Conservation (phyloP, 2,329 filamentous ascomycete species). For the Colletotrichum noveboracense region DNA sequence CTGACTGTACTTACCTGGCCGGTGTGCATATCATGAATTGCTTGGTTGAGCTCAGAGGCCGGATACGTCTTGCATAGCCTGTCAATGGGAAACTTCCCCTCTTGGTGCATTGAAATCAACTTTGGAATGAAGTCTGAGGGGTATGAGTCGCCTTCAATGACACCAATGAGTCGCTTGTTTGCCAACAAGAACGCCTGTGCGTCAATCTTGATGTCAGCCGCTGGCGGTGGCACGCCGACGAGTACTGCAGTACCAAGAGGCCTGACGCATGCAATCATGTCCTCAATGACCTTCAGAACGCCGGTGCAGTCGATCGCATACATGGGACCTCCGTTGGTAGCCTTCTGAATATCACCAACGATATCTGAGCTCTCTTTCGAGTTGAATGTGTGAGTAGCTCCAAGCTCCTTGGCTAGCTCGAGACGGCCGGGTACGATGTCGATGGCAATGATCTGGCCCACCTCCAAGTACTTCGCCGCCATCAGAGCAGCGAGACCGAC, state of each 20-base stretch:
- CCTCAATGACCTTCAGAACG: slow-evolving; percentile 83
- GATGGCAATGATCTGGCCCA: slow-evolving; percentile 75
- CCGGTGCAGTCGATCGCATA: slow-evolving; percentile 99
- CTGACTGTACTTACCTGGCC: neutral
- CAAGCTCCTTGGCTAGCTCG: slow-evolving; percentile 90
- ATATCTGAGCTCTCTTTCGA: slow-evolving; percentile 79
- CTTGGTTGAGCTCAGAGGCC: neutral
- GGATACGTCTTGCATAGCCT: neutral
- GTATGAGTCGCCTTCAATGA: slow-evolving; percentile 4
- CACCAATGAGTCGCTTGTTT: slow-evolving; percentile 2
- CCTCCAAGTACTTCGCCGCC: slow-evolving; percentile 89
- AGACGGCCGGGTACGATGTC: slow-evolving; percentile 88
- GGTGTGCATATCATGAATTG: slow-evolving; percentile 9
- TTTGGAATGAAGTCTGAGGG: slow-evolving; percentile 4
- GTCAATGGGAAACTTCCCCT: slow-evolving; percentile 11
- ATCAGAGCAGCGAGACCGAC: slow-evolving; percentile 88
- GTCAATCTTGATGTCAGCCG: slow-evolving; percentile 4
- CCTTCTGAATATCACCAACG: slow-evolving; percentile 90
- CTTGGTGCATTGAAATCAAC: slow-evolving; percentile 5
- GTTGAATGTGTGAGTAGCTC: slow-evolving; percentile 96
- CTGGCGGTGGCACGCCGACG: slow-evolving; percentile 9
- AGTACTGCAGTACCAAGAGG: neutral
- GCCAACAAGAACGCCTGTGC: neutral
- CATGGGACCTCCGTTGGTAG: slow-evolving; percentile 97
- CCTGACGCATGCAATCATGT: slow-evolving; percentile 1